Percentiles rank a stretch among this genome's conserved stretches.
These are phyloP conservation scores for Brettanomyces naardenensis DNA, from an alignment of 805 yeast species.

Conservation along the genomic window DNA sequence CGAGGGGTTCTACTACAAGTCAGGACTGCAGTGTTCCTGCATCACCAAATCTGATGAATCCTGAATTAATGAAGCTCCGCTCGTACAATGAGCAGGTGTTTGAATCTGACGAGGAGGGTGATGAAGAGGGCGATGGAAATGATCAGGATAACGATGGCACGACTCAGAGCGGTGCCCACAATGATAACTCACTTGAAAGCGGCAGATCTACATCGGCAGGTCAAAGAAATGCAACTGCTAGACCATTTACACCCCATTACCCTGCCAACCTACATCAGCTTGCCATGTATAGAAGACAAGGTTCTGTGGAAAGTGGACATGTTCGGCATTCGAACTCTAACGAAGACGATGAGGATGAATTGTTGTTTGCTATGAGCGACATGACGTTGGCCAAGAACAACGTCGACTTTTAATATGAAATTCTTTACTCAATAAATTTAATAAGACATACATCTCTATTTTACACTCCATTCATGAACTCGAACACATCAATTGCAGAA, in stretches of 20 bases:
- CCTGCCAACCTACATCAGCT: conserved; percentile 2
- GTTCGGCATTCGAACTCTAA: too few relatives aligned
- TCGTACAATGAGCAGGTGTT: conserved; percentile 26
- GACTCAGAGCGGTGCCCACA: neutral
- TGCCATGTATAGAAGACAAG: conserved; percentile 1
- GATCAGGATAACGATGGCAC: neutral
- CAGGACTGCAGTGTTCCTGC: neutral
- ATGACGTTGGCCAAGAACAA: conserved; percentile 35
- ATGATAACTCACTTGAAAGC: too few relatives aligned
- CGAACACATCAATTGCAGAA: conserved; percentile 49
- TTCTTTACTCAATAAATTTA: neutral
- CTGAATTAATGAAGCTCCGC: conserved; percentile 21
- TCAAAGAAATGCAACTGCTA: neutral
- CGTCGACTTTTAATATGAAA: conserved; percentile 13
- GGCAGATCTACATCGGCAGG: neutral
- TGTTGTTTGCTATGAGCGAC: conserved; percentile 66
- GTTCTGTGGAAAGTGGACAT: neutral
- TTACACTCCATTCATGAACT: conserved; percentile 19
- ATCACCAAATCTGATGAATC: conserved; percentile 9
- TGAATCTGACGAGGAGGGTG: conserved; percentile 27
- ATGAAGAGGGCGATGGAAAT: conserved; percentile 14
- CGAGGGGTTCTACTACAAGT: neutral
- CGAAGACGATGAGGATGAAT: conserved; percentile 58
- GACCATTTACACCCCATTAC: neutral
- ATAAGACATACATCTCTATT: neutral